phyloP scores from a whole-genome alignment of 2,329 filamentous ascomycete genomes.

The Fusarium marasasianum region DNA sequence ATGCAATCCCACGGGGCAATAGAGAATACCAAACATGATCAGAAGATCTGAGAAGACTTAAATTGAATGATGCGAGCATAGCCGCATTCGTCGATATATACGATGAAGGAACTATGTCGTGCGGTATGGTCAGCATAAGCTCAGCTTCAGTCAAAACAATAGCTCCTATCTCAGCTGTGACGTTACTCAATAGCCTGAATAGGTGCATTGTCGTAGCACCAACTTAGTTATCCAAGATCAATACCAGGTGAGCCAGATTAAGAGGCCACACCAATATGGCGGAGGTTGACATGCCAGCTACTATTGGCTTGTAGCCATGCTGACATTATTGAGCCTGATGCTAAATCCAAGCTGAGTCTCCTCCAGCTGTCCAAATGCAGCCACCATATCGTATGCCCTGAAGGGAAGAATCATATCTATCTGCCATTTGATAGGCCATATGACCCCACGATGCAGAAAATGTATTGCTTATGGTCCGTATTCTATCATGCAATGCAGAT shows the following conservation, averaged over 20 bases:
- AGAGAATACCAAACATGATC: background rate
- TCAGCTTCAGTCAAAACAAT: background rate
- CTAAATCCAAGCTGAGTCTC: background rate
- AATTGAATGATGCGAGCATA: background rate
- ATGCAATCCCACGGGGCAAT: background rate
- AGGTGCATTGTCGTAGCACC: too few relatives aligned
- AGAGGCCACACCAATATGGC: too few relatives aligned
- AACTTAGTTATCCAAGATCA: background rate
- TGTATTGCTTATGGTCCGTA: background rate
- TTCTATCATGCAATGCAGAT: conserved; percentile 3
- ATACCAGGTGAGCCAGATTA: background rate
- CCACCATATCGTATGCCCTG: background rate
- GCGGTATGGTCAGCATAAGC: background rate
- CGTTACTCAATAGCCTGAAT: background rate
- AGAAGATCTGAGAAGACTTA: background rate
- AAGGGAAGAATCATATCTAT: background rate
- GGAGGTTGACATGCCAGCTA: background rate
- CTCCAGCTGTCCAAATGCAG: background rate
- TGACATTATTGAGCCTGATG: background rate
- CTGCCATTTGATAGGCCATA: background rate
- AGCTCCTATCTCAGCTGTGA: background rate
- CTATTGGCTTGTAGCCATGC: background rate
- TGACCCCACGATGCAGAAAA: background rate
- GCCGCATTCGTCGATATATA: background rate
- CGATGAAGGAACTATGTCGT: background rate